Evolutionary conservation across 768 basidiomycete species (phyloP).

Genomic region (Boletus huronensis): DNA sequence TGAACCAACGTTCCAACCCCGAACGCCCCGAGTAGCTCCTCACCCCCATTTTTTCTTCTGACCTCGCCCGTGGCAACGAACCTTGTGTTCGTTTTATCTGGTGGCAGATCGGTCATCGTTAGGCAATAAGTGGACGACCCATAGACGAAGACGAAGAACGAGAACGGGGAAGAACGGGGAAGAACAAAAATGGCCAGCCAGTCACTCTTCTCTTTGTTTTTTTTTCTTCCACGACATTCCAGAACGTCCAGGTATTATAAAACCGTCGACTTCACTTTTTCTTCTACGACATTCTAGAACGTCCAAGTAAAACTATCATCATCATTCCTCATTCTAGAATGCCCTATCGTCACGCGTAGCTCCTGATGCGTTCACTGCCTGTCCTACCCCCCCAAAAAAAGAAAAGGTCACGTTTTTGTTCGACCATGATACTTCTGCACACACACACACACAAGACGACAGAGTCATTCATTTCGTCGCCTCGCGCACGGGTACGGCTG

Average conservation of each 20-base stretch:
- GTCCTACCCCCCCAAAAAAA: background rate
- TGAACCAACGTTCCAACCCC: background rate
- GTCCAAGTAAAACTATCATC: background rate
- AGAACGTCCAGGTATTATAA: too few relatives aligned
- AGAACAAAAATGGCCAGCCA: background rate
- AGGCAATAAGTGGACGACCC: too few relatives aligned
- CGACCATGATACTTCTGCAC: background rate
- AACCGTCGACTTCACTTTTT: background rate
- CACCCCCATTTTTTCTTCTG: background rate
- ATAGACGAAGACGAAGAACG: too few relatives aligned
- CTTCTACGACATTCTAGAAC: background rate
- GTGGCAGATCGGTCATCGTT: background rate
- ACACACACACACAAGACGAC: background rate
- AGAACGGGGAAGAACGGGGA: too few relatives aligned
- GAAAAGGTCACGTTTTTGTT: background rate
- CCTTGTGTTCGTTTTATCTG: background rate
- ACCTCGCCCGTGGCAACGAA: background rate
- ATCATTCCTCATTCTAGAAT: background rate
- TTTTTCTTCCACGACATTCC: too few relatives aligned
- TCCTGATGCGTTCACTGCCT: background rate
- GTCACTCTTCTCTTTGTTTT: background rate
- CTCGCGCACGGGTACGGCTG: background rate
- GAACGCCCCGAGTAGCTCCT: background rate
- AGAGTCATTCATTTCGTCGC: background rate
- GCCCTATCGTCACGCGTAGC: background rate